Evolutionary conservation across 345 rosid species (phyloP).

Genomic region (Bruguiera gymnorhiza): DNA sequence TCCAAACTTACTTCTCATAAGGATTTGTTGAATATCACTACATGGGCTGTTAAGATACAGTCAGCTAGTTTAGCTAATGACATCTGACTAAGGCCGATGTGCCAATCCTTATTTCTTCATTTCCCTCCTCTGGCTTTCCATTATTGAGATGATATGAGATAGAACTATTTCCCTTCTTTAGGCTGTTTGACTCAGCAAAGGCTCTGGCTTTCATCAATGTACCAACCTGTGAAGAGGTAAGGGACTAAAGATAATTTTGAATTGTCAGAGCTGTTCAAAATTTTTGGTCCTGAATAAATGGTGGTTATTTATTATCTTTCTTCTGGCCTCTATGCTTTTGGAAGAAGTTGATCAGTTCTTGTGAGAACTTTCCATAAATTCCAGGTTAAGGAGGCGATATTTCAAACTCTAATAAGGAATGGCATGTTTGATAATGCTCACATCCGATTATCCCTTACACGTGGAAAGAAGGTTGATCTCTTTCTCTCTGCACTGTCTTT

Average conservation of each 20-base stretch:
- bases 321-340: neutral
- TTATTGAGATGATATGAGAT: conserved; percentile 4
- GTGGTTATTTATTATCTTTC: conserved; percentile 1
- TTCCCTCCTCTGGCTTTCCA: neutral
- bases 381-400: conserved; percentile 85
- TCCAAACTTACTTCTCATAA: neutral
- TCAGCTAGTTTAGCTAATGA: too few relatives aligned
- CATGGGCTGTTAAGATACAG: too few relatives aligned
- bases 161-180: conserved; percentile 25
- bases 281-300: too few relatives aligned
- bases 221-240: conserved; percentile 72
- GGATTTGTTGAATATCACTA: neutral
- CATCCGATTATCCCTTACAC: conserved; percentile 76
- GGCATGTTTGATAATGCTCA: conserved; percentile 88
- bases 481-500: conserved; percentile 3
- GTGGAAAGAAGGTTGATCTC: conserved; percentile 69
- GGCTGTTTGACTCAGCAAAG: conserved; percentile 86
- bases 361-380: conserved; percentile 3
- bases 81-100: too few relatives aligned
- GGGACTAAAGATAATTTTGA: conserved; percentile 7
- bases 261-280: neutral
- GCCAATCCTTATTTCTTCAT: too few relatives aligned
- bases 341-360: conserved; percentile 8
- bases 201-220: conserved; percentile 80
- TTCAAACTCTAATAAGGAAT: conserved; percentile 68